Evolutionary conservation across 345 rosid species (phyloP).

Genomic region (Garcia nutans): DNA sequence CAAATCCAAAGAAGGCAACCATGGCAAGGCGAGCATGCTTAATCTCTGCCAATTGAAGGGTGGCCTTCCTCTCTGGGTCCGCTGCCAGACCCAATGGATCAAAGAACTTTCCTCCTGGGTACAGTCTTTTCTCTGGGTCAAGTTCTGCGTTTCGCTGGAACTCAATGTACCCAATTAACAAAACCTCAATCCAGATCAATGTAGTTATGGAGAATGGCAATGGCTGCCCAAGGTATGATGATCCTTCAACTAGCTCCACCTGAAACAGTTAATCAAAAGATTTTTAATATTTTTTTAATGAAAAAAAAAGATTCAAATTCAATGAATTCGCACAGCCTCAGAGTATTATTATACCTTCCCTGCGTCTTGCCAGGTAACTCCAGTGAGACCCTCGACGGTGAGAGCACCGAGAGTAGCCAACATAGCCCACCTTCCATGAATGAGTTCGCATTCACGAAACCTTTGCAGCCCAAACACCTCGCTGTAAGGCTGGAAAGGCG

Average conservation of each 20-base stretch:
- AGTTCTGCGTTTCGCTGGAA: constrained; percentile 92
- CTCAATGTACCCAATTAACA: constrained; percentile 87
- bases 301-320: too few species aligned
- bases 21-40: constrained; percentile 98
- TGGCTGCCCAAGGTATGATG: constrained; percentile 90
- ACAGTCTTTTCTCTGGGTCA: constrained; percentile 84
- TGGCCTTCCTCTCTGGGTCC: constrained; percentile 88
- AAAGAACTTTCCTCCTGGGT: constrained; percentile 83
- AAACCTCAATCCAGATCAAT: constrained; percentile 81
- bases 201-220: constrained; percentile 81
- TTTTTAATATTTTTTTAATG: too few species aligned
- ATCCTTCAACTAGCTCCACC: constrained; percentile 92
- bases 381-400: constrained; percentile 70
- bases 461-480: constrained; percentile 77
- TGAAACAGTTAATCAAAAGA: constrained; percentile 19
- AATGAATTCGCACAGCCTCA: too few species aligned
- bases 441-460: constrained; percentile 78
- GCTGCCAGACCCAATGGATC: constrained; percentile 85
- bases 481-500: constrained; percentile 69
- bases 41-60: constrained; percentile 92
- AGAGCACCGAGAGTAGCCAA: constrained; percentile 76
- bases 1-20: constrained; percentile 88
- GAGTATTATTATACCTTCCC: constrained; percentile 45
- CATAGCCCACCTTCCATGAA: constrained; percentile 85
- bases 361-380: constrained; percentile 80